Base-by-base conservation (phyloP, 345 rosid species). In the Arabidopsis suecica region DNA sequence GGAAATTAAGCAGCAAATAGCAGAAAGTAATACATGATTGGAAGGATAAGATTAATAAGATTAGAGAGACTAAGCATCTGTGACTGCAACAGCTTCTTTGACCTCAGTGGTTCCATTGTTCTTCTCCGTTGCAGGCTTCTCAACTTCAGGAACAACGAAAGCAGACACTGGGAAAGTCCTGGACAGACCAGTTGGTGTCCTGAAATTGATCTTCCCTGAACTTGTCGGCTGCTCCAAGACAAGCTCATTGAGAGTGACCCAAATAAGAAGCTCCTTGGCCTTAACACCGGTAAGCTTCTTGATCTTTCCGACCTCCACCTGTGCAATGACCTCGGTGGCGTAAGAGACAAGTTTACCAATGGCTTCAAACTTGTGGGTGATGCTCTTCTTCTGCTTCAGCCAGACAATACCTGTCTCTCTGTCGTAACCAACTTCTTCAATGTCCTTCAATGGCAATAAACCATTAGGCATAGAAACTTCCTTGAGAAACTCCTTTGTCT, bases 231-330 rank as follows among this genome's bases (percentile, higher is more conserved):
- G 86, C 33, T 91, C 86, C 36, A 83, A 8, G 47, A 37, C 86
- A 69, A 94, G 93, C 16, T 91, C 96, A 56, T 83, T 51, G 36
- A 94, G 77, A 13, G 86, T 48, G n/a, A 94, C 41, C 98, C 98
- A 94, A 16, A 91, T 9, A 62, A 94, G 77, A 49, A 94, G 88
- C 88, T 94, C 98, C 84, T 91, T 91, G 66, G 91, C 82, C 87
- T 94, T 91, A 13, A 94, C 98, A 6, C 98, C 98, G 0, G 91
- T 90, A 9, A 94, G 95, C 75, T 88, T 91, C 95, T 85, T 94
- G 87, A 94, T 91, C 95, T 82, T 91, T 49, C 74, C 68, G 2
- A 62, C 42, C 83, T 84, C 91, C 0, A 86, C 84, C 1, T 76
- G 59, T 0, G 98, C 98, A 0, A 95, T 91, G 75, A 92, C 91